phyloP scores from a whole-genome alignment of 139 green algal species.

The Micromonas commoda region DNA sequence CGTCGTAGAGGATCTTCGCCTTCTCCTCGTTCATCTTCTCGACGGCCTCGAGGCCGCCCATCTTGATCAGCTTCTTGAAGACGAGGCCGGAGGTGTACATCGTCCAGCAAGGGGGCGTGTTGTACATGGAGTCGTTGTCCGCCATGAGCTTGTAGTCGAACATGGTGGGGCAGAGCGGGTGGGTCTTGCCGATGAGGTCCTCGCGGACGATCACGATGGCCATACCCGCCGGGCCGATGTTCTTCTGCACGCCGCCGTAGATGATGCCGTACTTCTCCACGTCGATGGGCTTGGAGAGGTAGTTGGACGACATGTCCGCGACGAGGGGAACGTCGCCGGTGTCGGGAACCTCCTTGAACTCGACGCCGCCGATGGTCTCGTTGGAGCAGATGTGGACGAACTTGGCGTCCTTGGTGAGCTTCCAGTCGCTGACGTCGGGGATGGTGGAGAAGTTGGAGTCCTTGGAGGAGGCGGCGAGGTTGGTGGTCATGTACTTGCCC shows the following conservation, averaged over 20 bases:
- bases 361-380: slow-evolving; percentile 98
- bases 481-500: slow-evolving; percentile 63
- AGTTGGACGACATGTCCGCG: slow-evolving; percentile 96
- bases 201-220: slow-evolving; percentile 93
- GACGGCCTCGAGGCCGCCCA: slow-evolving; percentile 60
- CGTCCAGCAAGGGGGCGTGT: slow-evolving; percentile 94
- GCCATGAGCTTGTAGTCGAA: slow-evolving; percentile 82
- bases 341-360: slow-evolving; percentile 86
- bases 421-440: slow-evolving; percentile 65
- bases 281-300: slow-evolving; percentile 93
- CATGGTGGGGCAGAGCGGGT: slow-evolving; percentile 51
- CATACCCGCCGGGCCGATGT: slow-evolving; percentile 87
- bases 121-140: slow-evolving; percentile 92
- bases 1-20: slow-evolving; percentile 82
- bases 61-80: slow-evolving; percentile 79
- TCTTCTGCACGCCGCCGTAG: slow-evolving; percentile 98
- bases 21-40: slow-evolving; percentile 67
- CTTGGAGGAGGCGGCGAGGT: slow-evolving; percentile 75
- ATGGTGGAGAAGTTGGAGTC: slow-evolving; percentile 67
- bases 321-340: slow-evolving; percentile 66
- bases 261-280: slow-evolving; percentile 90
- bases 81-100: slow-evolving; percentile 98
- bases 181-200: slow-evolving; percentile 82
- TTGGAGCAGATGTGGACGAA: slow-evolving; percentile 99
- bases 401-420: slow-evolving; percentile 64